phyloP scores from a whole-genome alignment of 2,329 filamentous ascomycete genomes.

The Ploettnerulaceae sp. region DNA sequence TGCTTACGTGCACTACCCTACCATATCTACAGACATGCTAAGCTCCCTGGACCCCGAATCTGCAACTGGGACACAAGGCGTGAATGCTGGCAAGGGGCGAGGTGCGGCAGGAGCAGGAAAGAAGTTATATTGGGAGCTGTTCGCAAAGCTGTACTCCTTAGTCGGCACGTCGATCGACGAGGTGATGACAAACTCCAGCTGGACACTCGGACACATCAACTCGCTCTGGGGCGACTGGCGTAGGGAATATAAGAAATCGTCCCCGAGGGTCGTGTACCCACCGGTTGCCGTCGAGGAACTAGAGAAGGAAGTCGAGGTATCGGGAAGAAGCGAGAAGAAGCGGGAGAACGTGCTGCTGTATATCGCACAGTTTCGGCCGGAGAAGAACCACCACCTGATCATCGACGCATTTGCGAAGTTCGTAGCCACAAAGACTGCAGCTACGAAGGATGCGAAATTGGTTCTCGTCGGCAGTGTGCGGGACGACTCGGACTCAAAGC shows the following conservation, averaged over 20 bases:
- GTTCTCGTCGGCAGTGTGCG: constrained; percentile 91
- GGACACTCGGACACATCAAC: constrained; percentile 83
- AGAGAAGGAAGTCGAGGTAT: constrained; percentile 67
- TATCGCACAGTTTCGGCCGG: constrained; percentile 94
- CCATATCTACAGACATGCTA: constrained; percentile 97
- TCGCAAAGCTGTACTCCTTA: constrained; percentile 76
- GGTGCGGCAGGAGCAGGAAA: constrained; percentile 69
- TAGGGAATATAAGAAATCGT: constrained; percentile 39
- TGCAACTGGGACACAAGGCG: constrained; percentile 56
- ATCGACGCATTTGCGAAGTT: constrained; percentile 80
- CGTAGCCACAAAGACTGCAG: constrained; percentile 50
- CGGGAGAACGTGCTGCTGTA: constrained; percentile 76
- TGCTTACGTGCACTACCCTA: constrained; percentile 96
- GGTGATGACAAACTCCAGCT: constrained; percentile 96
- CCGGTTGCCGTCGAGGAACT: constrained; percentile 88
- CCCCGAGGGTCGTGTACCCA: constrained; percentile 76
- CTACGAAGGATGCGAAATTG: constrained; percentile 56
- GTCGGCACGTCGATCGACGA: constrained; percentile 82
- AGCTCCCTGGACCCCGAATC: constrained; percentile 66
- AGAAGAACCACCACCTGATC: constrained; percentile 92
- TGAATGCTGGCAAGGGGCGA: constrained; percentile 77
- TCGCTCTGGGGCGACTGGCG: constrained; percentile 68
- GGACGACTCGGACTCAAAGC: constrained; percentile 71
- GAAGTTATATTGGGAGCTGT: constrained; percentile 78
- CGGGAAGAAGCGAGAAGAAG: constrained; percentile 59